Conservation (phyloP, 2,329 filamentous ascomycete species). For the Orbilia ellipsospora region DNA sequence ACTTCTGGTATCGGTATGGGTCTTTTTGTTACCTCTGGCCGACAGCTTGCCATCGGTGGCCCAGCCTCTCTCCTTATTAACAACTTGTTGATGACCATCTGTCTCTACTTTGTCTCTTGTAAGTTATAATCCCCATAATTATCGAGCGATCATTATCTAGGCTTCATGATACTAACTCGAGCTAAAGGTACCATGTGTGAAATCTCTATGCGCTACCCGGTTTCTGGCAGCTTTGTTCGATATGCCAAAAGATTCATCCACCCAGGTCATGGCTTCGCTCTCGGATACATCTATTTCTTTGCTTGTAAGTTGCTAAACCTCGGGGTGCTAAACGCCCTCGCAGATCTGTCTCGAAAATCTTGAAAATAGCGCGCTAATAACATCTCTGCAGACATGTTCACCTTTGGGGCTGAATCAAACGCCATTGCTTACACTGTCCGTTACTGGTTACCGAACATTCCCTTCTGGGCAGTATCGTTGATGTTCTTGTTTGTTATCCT, state of each 20-base stretch:
- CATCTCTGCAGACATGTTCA: slow-evolving; percentile 42
- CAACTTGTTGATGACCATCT: slow-evolving; percentile 67
- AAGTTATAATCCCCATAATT: slow-evolving; percentile 62
- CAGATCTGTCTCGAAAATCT: slow-evolving; percentile 15
- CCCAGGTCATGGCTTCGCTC: slow-evolving; percentile 65
- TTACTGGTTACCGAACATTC: slow-evolving; percentile 38
- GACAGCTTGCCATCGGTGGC: slow-evolving; percentile 70
- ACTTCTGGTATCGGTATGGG: slow-evolving; percentile 72
- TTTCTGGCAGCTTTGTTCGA: slow-evolving; percentile 66
- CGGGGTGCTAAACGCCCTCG: not conserved
- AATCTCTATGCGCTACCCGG: slow-evolving; percentile 63
- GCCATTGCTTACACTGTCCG: slow-evolving; percentile 43
- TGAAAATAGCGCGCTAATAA: slow-evolving; percentile 32
- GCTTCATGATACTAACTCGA: not conserved
- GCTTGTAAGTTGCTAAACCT: slow-evolving; percentile 33
- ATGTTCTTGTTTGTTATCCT: slow-evolving; percentile 40
- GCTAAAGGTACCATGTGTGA: slow-evolving; percentile 60
- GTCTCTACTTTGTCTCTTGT: slow-evolving; percentile 71
- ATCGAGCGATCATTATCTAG: not conserved
- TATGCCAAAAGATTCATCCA: slow-evolving; percentile 67
- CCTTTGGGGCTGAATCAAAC: slow-evolving; percentile 52
- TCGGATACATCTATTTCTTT: slow-evolving; percentile 61
- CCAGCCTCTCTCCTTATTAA: slow-evolving; percentile 70
- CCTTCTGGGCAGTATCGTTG: slow-evolving; percentile 37
- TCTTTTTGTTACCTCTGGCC: slow-evolving; percentile 72